These are phyloP conservation scores for Lactarius hengduanensis DNA, from an alignment of 768 basidiomycete species.

Conservation along the genomic window DNA sequence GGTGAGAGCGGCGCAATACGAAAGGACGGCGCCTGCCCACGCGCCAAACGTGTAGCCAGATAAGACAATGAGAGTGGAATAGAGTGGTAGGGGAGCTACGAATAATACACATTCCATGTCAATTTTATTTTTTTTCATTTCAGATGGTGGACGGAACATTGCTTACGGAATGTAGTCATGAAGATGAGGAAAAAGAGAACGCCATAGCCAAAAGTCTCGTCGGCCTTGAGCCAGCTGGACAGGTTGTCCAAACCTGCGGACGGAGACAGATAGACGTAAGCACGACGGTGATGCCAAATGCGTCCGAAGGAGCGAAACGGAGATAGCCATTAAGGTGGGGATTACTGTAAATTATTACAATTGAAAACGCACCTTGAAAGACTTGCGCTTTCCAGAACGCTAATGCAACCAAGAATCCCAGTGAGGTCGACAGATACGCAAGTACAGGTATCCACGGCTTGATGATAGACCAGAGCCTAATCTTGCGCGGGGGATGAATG, in stretches of 20 bases:
- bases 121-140: not conserved
- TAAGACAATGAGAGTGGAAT: slow-evolving; percentile 89
- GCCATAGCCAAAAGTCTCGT: slow-evolving; percentile 70
- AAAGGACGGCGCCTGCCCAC: slow-evolving; percentile 80
- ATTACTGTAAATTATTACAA: slow-evolving; percentile 6
- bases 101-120: slow-evolving; percentile 17
- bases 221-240: slow-evolving; percentile 71
- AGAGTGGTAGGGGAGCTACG: slow-evolving; percentile 84
- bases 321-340: slow-evolving; percentile 21
- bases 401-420: slow-evolving; percentile 78
- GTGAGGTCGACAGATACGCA: slow-evolving; percentile 71
- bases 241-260: slow-evolving; percentile 74
- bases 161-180: slow-evolving; percentile 83
- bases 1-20: slow-evolving; percentile 80
- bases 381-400: slow-evolving; percentile 81
- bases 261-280: slow-evolving; percentile 25
- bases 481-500: slow-evolving; percentile 26
- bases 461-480: slow-evolving; percentile 45
- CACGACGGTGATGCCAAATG: slow-evolving; percentile 10
- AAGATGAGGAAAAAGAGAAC: slow-evolving; percentile 82
- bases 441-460: slow-evolving; percentile 78
- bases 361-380: slow-evolving; percentile 63
- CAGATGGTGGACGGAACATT: slow-evolving; percentile 26
- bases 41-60: slow-evolving; percentile 90
- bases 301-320: slow-evolving; percentile 18